phyloP scores from a whole-genome alignment of 192 early-diverging fungal genomes.

The Allomyces javanicus region DNA sequence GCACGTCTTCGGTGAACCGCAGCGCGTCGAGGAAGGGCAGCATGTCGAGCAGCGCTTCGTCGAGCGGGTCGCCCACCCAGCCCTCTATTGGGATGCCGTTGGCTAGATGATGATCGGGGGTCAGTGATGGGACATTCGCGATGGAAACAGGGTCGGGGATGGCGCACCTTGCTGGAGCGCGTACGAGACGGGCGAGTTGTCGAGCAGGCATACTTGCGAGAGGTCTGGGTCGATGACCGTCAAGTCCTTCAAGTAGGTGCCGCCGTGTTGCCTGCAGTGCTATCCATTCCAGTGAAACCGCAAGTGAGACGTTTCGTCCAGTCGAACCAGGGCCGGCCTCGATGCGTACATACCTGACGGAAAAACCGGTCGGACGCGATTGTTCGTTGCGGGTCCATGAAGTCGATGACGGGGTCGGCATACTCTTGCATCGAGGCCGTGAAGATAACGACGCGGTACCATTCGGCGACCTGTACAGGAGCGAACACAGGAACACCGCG shows the following conservation, averaged over 20 bases:
- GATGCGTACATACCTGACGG: constrained; percentile 33
- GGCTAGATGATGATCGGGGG: constrained; percentile 22
- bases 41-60: constrained; percentile 66
- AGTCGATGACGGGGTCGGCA: constrained; percentile 86
- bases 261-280: constrained; percentile 47
- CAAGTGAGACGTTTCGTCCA: no score
- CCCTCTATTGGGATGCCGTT: constrained; percentile 75
- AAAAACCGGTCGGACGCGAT: constrained; percentile 58
- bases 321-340: no score
- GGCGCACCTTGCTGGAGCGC: constrained; percentile 46
- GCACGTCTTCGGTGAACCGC: constrained; percentile 66
- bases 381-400: constrained; percentile 48
- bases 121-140: no score
- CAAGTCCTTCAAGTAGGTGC: constrained; percentile 62
- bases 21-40: constrained; percentile 75
- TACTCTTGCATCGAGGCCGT: constrained; percentile 83
- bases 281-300: constrained; percentile 6
- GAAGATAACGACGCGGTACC: constrained; percentile 81
- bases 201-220: constrained; percentile 59
- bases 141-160: neutral
- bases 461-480: constrained; percentile 45
- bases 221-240: constrained; percentile 52
- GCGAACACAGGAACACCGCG: no score
- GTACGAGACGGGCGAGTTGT: constrained; percentile 62
- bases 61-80: constrained; percentile 61